Evolutionary conservation across 441 rosid species (phyloP).

Genomic region (Theobroma grandiflorum): DNA sequence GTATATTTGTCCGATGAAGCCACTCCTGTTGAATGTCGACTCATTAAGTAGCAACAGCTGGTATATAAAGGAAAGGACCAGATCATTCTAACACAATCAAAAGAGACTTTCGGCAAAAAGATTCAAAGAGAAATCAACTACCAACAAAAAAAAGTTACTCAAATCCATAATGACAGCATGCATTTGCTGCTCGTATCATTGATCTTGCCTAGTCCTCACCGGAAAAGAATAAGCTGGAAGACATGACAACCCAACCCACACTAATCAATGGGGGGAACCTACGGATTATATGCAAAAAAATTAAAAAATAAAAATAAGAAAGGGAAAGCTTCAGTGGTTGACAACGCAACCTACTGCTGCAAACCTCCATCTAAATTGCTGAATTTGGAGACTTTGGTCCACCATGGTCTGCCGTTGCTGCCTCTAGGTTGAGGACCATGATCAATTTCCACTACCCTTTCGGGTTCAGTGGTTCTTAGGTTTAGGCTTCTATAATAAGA

Average conservation of each 20-base stretch:
- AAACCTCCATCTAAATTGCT: neutral
- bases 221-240: neutral
- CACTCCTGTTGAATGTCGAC: neutral
- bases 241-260: slow-evolving; percentile 7
- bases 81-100: neutral
- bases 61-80: neutral
- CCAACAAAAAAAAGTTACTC: neutral
- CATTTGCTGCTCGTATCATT: no score
- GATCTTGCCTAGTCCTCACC: neutral
- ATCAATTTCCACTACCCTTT: neutral
- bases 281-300: no score
- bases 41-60: neutral
- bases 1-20: neutral
- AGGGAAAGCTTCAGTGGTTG: neutral
- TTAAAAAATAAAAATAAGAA: no score
- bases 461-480: neutral
- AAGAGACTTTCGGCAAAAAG: neutral
- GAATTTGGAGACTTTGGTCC: neutral
- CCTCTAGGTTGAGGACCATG: neutral
- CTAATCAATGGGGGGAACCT: neutral
- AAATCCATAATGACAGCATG: neutral
- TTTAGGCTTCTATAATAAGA: neutral
- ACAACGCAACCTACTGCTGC: neutral
- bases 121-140: neutral
- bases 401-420: neutral